These are phyloP conservation scores for Starmerella cellae DNA, from an alignment of 805 yeast species.

Conservation along the genomic window DNA sequence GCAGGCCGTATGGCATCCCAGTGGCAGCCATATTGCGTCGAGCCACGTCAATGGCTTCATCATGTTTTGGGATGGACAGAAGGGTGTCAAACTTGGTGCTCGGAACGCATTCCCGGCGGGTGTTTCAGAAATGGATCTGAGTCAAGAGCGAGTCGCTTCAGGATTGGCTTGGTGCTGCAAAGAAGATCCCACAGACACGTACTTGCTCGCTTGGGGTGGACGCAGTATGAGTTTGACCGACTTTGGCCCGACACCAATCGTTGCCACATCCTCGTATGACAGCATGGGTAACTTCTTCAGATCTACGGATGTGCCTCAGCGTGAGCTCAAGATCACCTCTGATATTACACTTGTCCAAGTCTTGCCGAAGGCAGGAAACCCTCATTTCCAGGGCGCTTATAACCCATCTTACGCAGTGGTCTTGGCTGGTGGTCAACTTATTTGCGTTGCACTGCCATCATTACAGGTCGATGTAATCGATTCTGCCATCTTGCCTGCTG, in stretches of 20 bases:
- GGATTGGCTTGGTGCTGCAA: constrained; percentile 61
- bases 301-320: constrained; percentile 30
- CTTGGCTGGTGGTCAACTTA: constrained; percentile 21
- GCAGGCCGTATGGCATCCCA: constrained; percentile 74
- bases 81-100: constrained; percentile 62
- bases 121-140: constrained; percentile 10
- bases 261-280: constrained; percentile 68
- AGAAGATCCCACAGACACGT: constrained; percentile 66
- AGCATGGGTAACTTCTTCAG: constrained; percentile 64
- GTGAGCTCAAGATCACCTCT: constrained; percentile 7
- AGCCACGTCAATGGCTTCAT: constrained; percentile 71
- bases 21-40: constrained; percentile 72
- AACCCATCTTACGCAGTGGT: constrained; percentile 56
- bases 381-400: constrained; percentile 55
- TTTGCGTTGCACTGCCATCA: constrained; percentile 13
- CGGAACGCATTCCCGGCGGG: constrained; percentile 34
- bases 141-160: constrained; percentile 14
- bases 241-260: constrained; percentile 67
- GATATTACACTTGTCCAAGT: constrained; percentile 7
- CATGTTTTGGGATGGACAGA: constrained; percentile 84
- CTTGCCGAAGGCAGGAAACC: constrained; percentile 11
- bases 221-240: constrained; percentile 35
- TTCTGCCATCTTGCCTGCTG: constrained; percentile 62
- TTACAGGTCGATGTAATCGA: constrained; percentile 32
- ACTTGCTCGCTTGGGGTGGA: constrained; percentile 38